A percentile compares a stretch with the other conserved stretches of the same genome.
Conservation (phyloP, 495 filamentous ascomycete species). For the Hypoxylon crocopeplum region DNA sequence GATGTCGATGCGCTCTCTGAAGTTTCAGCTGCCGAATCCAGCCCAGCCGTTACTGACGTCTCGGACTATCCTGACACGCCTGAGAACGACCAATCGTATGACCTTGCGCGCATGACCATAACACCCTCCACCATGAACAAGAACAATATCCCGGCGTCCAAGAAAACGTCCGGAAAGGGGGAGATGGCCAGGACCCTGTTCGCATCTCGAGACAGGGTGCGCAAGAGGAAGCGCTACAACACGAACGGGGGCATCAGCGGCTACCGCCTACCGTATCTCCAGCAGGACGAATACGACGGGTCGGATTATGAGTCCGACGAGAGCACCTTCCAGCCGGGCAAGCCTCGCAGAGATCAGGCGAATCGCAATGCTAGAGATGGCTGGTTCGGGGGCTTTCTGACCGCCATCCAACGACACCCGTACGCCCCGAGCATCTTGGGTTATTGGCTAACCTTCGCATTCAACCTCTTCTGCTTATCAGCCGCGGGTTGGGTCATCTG, state of each 20-base stretch:
- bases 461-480: constrained; percentile 76
- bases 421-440: constrained; percentile 86
- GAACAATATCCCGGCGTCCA: constrained; percentile 47
- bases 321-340: constrained; percentile 37
- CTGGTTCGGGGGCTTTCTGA: constrained; percentile 65
- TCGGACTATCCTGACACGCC: constrained; percentile 65
- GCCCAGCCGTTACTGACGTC: constrained; percentile 69
- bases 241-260: constrained; percentile 53
- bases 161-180: constrained; percentile 54
- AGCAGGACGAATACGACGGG: constrained; percentile 60
- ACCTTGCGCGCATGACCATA: constrained; percentile 46
- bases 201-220: constrained; percentile 46
- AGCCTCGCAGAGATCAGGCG: constrained; percentile 42
- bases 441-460: constrained; percentile 79
- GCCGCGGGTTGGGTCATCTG: constrained; percentile 74
- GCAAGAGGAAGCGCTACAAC: constrained; percentile 54
- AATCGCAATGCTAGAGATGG: constrained; percentile 39
- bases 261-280: constrained; percentile 43
- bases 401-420: constrained; percentile 77
- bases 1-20: constrained; percentile 70
- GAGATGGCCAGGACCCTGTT: constrained; percentile 46
- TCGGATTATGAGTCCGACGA: constrained; percentile 63
- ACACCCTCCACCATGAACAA: constrained; percentile 48
- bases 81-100: constrained; percentile 46
- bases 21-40: constrained; percentile 79